Percentiles rank a stretch among this genome's conserved stretches.
phyloP scores from a whole-genome alignment of 2,329 filamentous ascomycete genomes.

The Pestalotiopsis sp. region DNA sequence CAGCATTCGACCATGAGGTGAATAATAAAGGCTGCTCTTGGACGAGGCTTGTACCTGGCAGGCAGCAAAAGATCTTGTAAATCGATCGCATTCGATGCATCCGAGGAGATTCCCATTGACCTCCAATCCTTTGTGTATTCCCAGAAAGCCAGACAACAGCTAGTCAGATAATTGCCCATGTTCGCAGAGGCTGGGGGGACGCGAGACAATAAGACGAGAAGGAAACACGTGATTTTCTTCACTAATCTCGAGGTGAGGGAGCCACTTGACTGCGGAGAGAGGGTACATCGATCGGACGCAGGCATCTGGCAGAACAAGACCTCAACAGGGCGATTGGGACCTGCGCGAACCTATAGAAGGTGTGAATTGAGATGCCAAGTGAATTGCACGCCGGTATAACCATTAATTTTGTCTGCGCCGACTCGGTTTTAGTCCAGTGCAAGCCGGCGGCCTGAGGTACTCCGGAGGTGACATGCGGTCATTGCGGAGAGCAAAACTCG shows the following conservation, averaged over 20 bases:
- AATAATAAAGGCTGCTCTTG: not conserved
- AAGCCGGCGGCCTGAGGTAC: not conserved
- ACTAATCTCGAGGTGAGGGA: not conserved
- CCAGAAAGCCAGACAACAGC: not conserved
- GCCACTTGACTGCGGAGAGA: not conserved
- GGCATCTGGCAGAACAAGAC: not conserved
- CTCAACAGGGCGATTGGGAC: not conserved
- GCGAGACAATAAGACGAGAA: not conserved
- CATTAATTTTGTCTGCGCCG: not conserved
- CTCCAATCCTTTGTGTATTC: not conserved
- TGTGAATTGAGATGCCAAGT: not conserved
- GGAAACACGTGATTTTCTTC: conserved; percentile 7
- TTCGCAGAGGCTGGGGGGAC: not conserved
- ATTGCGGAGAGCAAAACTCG: conserved; percentile 13
- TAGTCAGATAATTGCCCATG: not conserved
- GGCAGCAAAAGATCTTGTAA: not conserved
- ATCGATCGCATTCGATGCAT: not conserved
- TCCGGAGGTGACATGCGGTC: conserved; percentile 9
- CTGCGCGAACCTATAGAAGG: not conserved
- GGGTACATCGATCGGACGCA: conserved; percentile 4
- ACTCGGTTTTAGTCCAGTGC: not conserved
- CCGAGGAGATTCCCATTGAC: not conserved
- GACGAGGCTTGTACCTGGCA: not conserved
- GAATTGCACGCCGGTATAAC: not conserved
- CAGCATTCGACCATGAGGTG: conserved; percentile 5